These are phyloP conservation scores for Clavispora carvajalis DNA, from an alignment of 805 yeast species.

Conservation along the genomic window DNA sequence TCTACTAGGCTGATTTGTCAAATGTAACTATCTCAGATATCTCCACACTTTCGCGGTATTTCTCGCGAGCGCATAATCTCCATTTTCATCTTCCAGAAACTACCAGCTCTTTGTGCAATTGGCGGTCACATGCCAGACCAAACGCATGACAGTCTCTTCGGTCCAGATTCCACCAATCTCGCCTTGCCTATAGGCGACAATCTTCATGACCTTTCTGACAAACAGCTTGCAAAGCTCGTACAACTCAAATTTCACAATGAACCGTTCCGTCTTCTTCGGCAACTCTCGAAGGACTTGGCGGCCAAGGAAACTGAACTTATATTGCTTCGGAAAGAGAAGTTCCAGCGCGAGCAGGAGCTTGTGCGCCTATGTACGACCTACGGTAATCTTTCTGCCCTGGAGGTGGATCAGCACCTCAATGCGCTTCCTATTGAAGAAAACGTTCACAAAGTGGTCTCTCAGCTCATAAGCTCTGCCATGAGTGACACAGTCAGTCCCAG, in stretches of 20 bases:
- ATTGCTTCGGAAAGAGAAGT: constrained; percentile 27
- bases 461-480: constrained; percentile 28
- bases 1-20: no score
- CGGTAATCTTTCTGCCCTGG: constrained; percentile 30
- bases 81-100: no score
- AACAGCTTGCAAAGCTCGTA: constrained; percentile 18
- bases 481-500: neutral
- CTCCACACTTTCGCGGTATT: no score
- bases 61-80: no score
- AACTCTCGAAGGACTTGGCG: constrained; percentile 44
- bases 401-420: constrained; percentile 28
- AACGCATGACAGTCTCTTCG: neutral
- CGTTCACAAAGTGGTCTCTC: constrained; percentile 19
- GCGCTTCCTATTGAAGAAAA: constrained; percentile 11
- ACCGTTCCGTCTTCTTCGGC: constrained; percentile 35
- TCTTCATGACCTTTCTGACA: constrained; percentile 18
- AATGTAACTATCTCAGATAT: no score
- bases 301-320: constrained; percentile 43
- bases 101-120: no score
- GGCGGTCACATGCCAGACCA: neutral
- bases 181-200: constrained; percentile 11
- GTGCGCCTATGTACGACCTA: constrained; percentile 28
- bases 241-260: constrained; percentile 22
- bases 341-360: constrained; percentile 30
- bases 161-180: neutral